Conservation (phyloP, 345 rosid genomes). For the Pelargonium nanum region DNA sequence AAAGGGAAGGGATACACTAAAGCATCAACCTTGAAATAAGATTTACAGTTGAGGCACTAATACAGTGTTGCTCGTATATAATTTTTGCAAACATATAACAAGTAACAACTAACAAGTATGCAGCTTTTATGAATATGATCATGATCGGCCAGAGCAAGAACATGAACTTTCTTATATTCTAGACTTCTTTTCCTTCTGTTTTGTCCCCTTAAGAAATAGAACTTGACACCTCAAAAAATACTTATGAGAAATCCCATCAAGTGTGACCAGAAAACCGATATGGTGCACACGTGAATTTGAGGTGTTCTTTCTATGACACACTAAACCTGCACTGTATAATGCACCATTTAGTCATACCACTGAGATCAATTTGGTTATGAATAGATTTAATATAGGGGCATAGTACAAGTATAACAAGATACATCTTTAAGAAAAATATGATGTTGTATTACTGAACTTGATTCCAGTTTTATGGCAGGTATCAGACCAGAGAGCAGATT, state of each 20-base stretch:
- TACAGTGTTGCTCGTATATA: no score
- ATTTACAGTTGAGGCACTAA: not conserved
- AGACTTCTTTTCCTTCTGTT: not conserved
- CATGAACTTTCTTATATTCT: not conserved
- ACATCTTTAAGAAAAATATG: not conserved
- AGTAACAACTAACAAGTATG: not conserved
- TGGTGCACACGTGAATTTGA: not conserved
- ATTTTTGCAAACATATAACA: not conserved
- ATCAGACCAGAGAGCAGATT: not conserved
- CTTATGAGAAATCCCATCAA: not conserved
- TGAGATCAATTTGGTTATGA: not conserved
- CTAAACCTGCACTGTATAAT: not conserved
- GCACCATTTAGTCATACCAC: not conserved
- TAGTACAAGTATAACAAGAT: not conserved
- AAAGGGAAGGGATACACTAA: not conserved
- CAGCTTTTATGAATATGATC: not conserved
- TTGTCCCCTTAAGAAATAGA: not conserved
- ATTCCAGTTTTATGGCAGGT: not conserved
- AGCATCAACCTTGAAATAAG: not conserved
- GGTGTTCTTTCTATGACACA: not conserved
- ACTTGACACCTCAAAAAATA: not conserved
- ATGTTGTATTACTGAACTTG: not conserved
- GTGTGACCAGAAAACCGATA: no score
- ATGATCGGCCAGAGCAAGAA: not conserved
- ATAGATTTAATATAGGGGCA: not conserved